Evolutionary conservation across 352 stramenopile species (phyloP).

Genomic region (Paralagenidium karlingii): DNA sequence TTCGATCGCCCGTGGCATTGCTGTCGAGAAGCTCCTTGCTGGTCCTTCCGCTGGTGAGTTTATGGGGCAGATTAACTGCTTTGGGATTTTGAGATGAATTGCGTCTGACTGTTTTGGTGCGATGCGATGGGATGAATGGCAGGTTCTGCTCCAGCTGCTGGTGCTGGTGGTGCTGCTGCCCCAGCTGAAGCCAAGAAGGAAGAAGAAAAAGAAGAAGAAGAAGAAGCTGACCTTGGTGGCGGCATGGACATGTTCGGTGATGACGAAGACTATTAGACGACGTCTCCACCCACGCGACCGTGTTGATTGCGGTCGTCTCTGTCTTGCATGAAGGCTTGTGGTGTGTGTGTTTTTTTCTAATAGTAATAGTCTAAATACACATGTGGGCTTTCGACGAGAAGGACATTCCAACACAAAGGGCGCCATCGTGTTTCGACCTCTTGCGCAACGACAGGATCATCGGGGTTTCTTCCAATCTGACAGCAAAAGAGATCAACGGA

Average conservation of each 20-base stretch:
- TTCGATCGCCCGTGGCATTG: slow-evolving; percentile 64
- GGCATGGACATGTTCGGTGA: slow-evolving; percentile 84
- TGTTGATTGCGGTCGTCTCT: too few relatives aligned
- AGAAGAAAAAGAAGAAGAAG: slow-evolving; percentile 77
- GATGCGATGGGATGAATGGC: background rate
- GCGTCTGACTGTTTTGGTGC: background rate
- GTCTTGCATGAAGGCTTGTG: too few relatives aligned
- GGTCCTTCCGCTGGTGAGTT: slow-evolving; percentile 74
- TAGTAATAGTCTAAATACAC: too few relatives aligned
- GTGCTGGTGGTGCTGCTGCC: slow-evolving; percentile 13
- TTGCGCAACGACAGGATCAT: too few relatives aligned
- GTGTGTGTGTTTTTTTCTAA: too few relatives aligned
- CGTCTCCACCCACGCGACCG: too few relatives aligned
- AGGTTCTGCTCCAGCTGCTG: slow-evolving; percentile 28
- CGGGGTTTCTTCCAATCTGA: too few relatives aligned
- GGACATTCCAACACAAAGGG: too few relatives aligned
- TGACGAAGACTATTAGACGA: slow-evolving; percentile 59
- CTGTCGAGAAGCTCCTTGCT: slow-evolving; percentile 82
- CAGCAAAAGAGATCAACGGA: too few relatives aligned
- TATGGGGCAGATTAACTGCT: background rate
- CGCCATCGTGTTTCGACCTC: too few relatives aligned
- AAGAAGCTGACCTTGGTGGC: slow-evolving; percentile 74
- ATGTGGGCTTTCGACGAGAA: too few relatives aligned
- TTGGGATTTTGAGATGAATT: background rate
- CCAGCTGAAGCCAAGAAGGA: slow-evolving; percentile 22